Conservation (phyloP, 352 stramenopile species). For the Phytopythium helicoides region DNA sequence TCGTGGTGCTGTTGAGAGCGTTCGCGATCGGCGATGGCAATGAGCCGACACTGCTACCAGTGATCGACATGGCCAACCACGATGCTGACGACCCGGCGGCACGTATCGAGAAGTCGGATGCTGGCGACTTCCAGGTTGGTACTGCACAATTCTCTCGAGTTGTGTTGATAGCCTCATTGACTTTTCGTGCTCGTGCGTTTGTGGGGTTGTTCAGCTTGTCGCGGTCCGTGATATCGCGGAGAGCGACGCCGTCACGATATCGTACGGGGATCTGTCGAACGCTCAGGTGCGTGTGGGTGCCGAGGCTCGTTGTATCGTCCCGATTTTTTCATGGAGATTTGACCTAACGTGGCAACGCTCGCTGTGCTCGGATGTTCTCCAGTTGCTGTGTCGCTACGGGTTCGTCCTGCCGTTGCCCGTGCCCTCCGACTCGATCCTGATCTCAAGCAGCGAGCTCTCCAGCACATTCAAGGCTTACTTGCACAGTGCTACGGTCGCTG, state of each 20-base stretch:
- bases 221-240: conserved; percentile 42
- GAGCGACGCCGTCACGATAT: conserved; percentile 56
- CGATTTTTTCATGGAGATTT: not conserved
- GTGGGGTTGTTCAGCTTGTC: conserved; percentile 29
- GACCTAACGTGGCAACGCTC: not conserved
- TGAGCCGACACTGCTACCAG: conserved; percentile 61
- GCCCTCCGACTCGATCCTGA: conserved; percentile 48
- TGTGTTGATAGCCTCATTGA: not conserved
- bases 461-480: conserved; percentile 32
- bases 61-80: conserved; percentile 84
- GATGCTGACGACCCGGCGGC: conserved; percentile 33
- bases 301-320: not conserved
- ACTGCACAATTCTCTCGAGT: not conserved
- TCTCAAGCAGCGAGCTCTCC: conserved; percentile 45
- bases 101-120: conserved; percentile 42
- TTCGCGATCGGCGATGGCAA: conserved; percentile 29
- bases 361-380: not conserved
- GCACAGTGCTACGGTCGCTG: conserved; percentile 20
- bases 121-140: conserved; percentile 46
- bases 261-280: conserved; percentile 70
- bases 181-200: not conserved
- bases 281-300: conserved; percentile 50
- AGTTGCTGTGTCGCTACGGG: conserved; percentile 70
- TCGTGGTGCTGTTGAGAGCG: conserved; percentile 21
- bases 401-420: conserved; percentile 48